These are phyloP conservation scores for Saccharomycopsis vini DNA, from an alignment of 805 yeast species.

Conservation along the genomic window DNA sequence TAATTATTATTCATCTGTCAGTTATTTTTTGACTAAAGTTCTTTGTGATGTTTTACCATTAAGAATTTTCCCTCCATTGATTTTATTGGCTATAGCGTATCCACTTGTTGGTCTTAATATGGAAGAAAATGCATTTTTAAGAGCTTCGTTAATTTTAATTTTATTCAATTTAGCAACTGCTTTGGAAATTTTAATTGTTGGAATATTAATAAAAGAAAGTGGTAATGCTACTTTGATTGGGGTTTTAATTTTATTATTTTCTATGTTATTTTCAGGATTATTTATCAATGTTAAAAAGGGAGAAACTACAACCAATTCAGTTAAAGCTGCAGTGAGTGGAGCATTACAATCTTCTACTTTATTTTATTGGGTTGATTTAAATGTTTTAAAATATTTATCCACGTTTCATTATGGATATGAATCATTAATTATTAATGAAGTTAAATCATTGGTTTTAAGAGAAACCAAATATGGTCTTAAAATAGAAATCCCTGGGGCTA, in stretches of 20 bases:
- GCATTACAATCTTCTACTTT: neutral
- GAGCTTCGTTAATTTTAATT: conserved; percentile 60
- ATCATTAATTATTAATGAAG: conserved; percentile 86
- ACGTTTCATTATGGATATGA: conserved; percentile 96
- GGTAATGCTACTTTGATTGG: conserved; percentile 90
- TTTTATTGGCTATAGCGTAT: conserved; percentile 71
- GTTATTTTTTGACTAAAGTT: conserved; percentile 79
- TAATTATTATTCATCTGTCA: conserved; percentile 81
- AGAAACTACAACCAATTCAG: conserved; percentile 26
- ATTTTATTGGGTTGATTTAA: conserved; percentile 46
- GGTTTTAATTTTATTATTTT: conserved; percentile 72
- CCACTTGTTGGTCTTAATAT: conserved; percentile 85
- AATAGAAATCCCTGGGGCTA: conserved; percentile 97
- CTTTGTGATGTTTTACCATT: conserved; percentile 88
- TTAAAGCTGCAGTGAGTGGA: conserved; percentile 3
- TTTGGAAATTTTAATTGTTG: conserved; percentile 75
- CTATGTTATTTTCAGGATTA: conserved; percentile 86
- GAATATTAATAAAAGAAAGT: conserved; percentile 78
- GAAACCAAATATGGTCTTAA: conserved; percentile 90
- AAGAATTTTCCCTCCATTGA: conserved; percentile 84
- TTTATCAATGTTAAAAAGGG: conserved; percentile 68
- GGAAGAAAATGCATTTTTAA: conserved; percentile 64
- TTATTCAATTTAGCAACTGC: conserved; percentile 84
- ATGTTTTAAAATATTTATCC: conserved; percentile 74
- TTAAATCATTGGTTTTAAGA: conserved; percentile 68